These are phyloP conservation scores for Bacidia rubella DNA, from an alignment of 495 filamentous ascomycete genomes.

Conservation along the genomic window DNA sequence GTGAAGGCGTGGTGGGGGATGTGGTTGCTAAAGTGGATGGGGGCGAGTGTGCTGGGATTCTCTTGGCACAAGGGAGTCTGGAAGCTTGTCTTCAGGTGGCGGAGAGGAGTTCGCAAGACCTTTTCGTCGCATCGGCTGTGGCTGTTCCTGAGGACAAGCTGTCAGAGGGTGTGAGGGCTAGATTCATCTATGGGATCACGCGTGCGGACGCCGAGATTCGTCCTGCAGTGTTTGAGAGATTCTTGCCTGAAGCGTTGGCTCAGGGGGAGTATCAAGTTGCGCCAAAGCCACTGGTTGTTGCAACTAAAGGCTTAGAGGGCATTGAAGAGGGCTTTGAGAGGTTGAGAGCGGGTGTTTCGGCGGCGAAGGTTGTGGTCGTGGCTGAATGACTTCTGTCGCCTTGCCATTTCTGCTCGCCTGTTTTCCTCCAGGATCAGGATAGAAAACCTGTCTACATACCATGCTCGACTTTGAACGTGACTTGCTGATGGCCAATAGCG, in stretches of 20 bases:
- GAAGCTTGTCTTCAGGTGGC: conserved; percentile 5
- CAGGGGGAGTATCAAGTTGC: conserved; percentile 18
- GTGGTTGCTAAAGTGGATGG: conserved; percentile 23
- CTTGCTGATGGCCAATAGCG: too few relatives aligned
- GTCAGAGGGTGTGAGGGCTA: conserved; percentile 11
- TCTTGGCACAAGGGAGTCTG: conserved; percentile 2
- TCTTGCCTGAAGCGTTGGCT: conserved; percentile 26
- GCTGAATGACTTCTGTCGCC: too few relatives aligned
- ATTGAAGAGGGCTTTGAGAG: too few relatives aligned
- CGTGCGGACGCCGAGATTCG: conserved; percentile 23
- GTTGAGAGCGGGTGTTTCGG: too few relatives aligned
- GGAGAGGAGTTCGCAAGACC: not conserved
- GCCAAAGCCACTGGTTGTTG: conserved; percentile 25
- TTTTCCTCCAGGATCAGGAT: too few relatives aligned
- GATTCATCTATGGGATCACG: conserved; percentile 4
- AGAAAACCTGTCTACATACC: too few relatives aligned
- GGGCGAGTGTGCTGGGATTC: conserved; percentile 6
- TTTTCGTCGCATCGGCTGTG: conserved; percentile 8
- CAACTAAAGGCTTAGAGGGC: too few relatives aligned
- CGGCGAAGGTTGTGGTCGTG: too few relatives aligned
- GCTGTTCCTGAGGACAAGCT: not conserved
- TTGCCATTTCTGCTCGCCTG: too few relatives aligned
- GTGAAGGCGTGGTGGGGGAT: conserved; percentile 23
- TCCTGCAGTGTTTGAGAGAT: conserved; percentile 28
- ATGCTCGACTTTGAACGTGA: too few relatives aligned